Evolutionary conservation across 164 flowering plant species (phyloP).

Genomic region (Annona cherimola): DNA sequence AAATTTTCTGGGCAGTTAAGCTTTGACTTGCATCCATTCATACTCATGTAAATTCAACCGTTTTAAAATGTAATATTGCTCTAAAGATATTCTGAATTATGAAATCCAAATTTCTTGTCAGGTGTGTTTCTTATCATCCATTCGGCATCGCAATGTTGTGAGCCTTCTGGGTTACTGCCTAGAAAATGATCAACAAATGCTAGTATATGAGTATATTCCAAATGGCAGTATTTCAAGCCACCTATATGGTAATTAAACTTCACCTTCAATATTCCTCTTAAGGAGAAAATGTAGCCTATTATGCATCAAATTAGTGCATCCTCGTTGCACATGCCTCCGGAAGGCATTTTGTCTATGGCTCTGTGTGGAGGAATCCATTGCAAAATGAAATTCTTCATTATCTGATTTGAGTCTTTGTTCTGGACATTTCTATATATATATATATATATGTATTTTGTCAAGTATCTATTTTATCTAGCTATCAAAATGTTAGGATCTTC

Average conservation of each 20-base stretch:
- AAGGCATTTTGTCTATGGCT: background rate
- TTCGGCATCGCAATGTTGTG: constrained; percentile 76
- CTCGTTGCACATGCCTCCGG: background rate
- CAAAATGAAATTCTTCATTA: background rate
- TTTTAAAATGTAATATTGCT: background rate
- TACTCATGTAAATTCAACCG: background rate
- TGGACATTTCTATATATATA: background rate
- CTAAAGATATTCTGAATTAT: constrained; percentile 4
- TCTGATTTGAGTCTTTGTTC: background rate
- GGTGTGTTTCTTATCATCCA: constrained; percentile 72
- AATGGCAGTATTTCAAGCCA: constrained; percentile 85
- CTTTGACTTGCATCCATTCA: no score
- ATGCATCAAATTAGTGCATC: background rate
- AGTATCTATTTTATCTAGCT: background rate
- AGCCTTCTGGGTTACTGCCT: constrained; percentile 84
- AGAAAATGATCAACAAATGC: constrained; percentile 66
- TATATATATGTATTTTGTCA: no score
- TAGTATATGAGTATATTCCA: constrained; percentile 71
- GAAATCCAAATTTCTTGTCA: constrained; percentile 22
- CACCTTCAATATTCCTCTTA: background rate
- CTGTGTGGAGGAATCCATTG: background rate
- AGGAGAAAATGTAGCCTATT: background rate
- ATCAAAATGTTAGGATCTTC: background rate
- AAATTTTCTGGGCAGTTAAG: background rate
- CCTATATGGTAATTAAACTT: constrained; percentile 58